phyloP scores from a whole-genome alignment of 2,329 filamentous ascomycete genomes.

The Rachicladosporium sp. region DNA sequence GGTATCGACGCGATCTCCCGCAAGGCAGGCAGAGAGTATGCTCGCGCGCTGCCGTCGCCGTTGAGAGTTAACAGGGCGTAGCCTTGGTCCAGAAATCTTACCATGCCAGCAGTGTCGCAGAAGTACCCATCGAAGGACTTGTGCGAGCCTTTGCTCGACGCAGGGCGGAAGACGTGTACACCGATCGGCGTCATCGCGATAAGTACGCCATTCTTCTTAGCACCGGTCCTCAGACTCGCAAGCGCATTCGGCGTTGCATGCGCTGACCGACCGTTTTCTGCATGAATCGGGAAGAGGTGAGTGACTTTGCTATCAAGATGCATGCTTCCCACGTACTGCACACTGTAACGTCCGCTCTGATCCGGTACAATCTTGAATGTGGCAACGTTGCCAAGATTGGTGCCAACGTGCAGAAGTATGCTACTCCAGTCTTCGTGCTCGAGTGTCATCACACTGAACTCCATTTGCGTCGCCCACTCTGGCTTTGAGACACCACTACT shows the following conservation, averaged over 20 bases:
- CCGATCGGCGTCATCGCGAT: conserved; percentile 63
- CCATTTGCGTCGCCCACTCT: conserved; percentile 70
- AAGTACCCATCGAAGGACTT: conserved; percentile 76
- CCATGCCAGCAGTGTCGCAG: conserved; percentile 69
- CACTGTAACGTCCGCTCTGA: conserved; percentile 55
- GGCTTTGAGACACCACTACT: conserved; percentile 33
- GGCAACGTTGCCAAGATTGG: conserved; percentile 66
- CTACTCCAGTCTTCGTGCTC: conserved; percentile 94
- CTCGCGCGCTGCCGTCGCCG: conserved; percentile 65
- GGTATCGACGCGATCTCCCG: conserved; percentile 66
- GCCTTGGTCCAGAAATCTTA: conserved; percentile 58
- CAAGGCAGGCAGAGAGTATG: conserved; percentile 75
- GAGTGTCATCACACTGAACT: conserved; percentile 87
- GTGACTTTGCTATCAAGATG: conserved; percentile 57
- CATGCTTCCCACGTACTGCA: conserved; percentile 56
- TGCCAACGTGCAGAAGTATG: conserved; percentile 84
- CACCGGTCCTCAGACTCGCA: conserved; percentile 61
- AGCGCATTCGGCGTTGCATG: conserved; percentile 63
- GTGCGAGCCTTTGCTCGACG: conserved; percentile 75
- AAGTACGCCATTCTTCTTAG: conserved; percentile 66
- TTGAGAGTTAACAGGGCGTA: conserved; percentile 75
- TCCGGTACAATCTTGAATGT: conserved; percentile 86
- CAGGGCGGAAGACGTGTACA: conserved; percentile 78
- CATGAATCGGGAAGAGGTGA: conserved; percentile 65
- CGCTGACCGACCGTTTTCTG: conserved; percentile 64